Conservation (phyloP, 805 yeast genomes). For the Debaryomyces maramus region DNA sequence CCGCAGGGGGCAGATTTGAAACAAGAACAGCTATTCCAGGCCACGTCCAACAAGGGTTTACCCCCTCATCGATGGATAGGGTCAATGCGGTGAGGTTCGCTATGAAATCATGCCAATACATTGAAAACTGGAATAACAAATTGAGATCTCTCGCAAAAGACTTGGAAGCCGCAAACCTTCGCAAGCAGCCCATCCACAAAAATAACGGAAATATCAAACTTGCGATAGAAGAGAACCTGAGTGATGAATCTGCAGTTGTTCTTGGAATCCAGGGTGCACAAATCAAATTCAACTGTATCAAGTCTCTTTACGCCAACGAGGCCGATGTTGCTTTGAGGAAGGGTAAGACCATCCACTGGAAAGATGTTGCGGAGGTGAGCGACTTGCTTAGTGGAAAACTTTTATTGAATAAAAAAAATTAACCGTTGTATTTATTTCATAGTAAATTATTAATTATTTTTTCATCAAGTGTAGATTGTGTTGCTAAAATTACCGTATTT, state of each 20-base stretch:
- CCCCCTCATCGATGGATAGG: constrained; percentile 77
- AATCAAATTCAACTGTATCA: constrained; percentile 57
- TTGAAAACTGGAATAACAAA: constrained; percentile 45
- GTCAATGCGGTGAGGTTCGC: constrained; percentile 73
- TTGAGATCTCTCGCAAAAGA: constrained; percentile 1
- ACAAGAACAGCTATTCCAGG: constrained; percentile 83
- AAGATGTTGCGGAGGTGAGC: constrained; percentile 53
- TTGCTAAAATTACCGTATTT: no score
- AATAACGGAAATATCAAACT: not conserved
- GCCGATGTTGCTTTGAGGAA: constrained; percentile 64
- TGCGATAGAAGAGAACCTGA: not conserved
- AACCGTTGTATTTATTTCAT: no score
- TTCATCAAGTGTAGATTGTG: no score
- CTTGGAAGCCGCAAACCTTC: constrained; percentile 1
- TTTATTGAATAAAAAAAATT: constrained; percentile 29
- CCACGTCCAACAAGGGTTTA: constrained; percentile 82
- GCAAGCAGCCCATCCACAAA: not conserved
- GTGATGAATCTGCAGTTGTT: constrained; percentile 49
- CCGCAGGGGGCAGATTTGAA: constrained; percentile 65
- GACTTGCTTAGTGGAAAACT: constrained; percentile 75
- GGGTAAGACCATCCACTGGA: constrained; percentile 72
- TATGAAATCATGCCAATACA: constrained; percentile 65
- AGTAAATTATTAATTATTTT: no score
- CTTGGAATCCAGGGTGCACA: constrained; percentile 71
- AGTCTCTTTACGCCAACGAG: constrained; percentile 56